phyloP scores from a whole-genome alignment of 2,329 filamentous ascomycete species.

The Aaosphaeria pasadenensis region DNA sequence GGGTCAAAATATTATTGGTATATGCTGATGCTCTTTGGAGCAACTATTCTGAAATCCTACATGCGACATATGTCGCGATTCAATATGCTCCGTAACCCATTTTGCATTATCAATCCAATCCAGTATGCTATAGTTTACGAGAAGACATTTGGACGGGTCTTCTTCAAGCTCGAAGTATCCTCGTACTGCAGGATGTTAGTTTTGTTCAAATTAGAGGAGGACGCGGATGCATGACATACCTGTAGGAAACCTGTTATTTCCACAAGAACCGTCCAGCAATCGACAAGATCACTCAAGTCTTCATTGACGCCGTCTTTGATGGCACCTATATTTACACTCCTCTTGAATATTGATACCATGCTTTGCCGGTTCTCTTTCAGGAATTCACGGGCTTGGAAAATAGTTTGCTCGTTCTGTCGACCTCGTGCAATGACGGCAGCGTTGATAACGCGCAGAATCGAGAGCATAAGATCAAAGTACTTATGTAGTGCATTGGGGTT shows the following conservation, averaged over 20 bases:
- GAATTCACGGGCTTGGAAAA: constrained; percentile 76
- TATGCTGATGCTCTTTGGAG: too few species aligned
- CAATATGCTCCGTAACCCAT: too few species aligned
- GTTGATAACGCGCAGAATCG: constrained; percentile 76
- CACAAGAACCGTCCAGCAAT: constrained; percentile 81
- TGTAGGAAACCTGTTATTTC: constrained; percentile 80
- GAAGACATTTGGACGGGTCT: constrained; percentile 19
- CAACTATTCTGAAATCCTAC: too few species aligned
- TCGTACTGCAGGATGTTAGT: constrained; percentile 23
- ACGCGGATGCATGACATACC: constrained; percentile 47
- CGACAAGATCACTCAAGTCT: constrained; percentile 72
- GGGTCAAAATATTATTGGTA: too few species aligned
- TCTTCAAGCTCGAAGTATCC: constrained; percentile 23
- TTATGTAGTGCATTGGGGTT: constrained; percentile 69
- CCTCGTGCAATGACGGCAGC: constrained; percentile 79
- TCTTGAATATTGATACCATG: constrained; percentile 86
- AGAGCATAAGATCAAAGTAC: constrained; percentile 81
- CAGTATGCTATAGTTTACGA: constrained; percentile 7
- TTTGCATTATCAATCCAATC: not conserved
- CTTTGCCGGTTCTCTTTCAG: constrained; percentile 77
- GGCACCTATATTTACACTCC: constrained; percentile 72
- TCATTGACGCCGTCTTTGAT: constrained; percentile 57
- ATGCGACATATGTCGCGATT: too few species aligned
- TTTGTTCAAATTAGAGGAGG: not conserved
- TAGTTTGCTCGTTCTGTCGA: constrained; percentile 69